Evolutionary conservation across 495 filamentous ascomycete genomes (phyloP), one percentile per base, ranked within the genome.

Genomic region (Tricharina praecox): DNA sequence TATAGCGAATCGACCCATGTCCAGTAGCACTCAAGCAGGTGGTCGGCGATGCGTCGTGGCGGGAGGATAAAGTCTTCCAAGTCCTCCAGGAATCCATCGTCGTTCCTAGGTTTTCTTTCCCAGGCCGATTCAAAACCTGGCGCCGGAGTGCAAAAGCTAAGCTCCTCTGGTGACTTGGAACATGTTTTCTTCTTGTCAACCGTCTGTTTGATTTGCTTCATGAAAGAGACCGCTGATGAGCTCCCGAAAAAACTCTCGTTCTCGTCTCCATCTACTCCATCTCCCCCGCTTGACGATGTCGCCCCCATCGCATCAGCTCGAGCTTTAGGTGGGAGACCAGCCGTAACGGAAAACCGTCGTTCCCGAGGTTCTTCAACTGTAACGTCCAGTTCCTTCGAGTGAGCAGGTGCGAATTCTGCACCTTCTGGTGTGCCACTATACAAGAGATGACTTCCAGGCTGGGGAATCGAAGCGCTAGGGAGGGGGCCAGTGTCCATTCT

Each of bases 11-110:
- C 60, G 9, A 66, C 49, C 24, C 49, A 50, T 1, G 53, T 52
- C 56, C 62, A 68, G 48, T 64, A 70, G 28, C 53, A 59, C 13
- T 59, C 43, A 3, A 68, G 33, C 0, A 66, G 55, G 23, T 61
- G 51, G 41, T 66, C 65, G 2, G 65, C 63, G 10, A 60, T 48
- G 0, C 43, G 36, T n/a, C 61, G 54, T 11, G 52, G 59, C 0
- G 67, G 65, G 4, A 67, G 56, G n/a, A 47, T 24, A 10, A 60
- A 49, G 40, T 38, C 45, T 46, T 26, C 53, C 11, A 50, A 25
- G 44, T 33, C n/a, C 18, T 38, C 19, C 30, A 25, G 9, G 16
- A 25, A 48, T 15, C 15, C 45, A 40, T 45, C 38, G 30, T 37
- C 33, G 24, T 46, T 20, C 39, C 39, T 23, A 21, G 39, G 20